Base-by-base conservation (phyloP, 1,284 basidiomycete genomes). In the Anthracocystis panici-leucophaei region DNA sequence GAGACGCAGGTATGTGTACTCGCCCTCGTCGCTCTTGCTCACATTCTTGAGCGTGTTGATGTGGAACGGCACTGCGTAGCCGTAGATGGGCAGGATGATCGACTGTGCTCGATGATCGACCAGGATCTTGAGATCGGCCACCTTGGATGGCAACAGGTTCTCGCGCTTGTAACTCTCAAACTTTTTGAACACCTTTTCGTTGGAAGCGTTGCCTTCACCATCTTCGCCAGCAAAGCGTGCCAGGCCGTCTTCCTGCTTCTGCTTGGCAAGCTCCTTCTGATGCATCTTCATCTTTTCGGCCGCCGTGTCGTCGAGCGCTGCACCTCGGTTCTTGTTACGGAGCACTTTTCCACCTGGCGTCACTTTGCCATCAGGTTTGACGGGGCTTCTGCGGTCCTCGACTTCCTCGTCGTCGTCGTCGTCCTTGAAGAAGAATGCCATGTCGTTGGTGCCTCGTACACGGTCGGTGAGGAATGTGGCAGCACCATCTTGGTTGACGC, bases 11-110 rank as follows among this genome's bases (percentile, higher is more conserved):
- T 94, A 94, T 0, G 95, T 96, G 85, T 92, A 93, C 58, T 98
- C 94, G 9, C 93, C 94, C 85, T 99, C 97, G 77, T 99, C 96
- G 76, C 91, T 96, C 88, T 99, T 99, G 88, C 92, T 95, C 38
- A 92, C 93, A 83, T 97, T 99, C 87, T 99, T 99, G 76, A 99
- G 93, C 1, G 95, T 95, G 82, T 97, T 97, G 87, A 99, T 95
- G 84, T 99, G 97, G 88, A 97, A 98, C 0, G 97, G 95, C 0
- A 97, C 95, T 0, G 94, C 93, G 78, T 92, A 98, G 4, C 96
- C 96, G 82, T 98, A 91, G 77, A 99, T 91, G 12, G 97, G 97
- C 2, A 99, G 86, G 50, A 99, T 89, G 59, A 99, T 91, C 0
- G 95, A 93, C 76, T 93, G 91, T 16, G 93, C 90, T 82, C 94